phyloP scores from a whole-genome alignment of 352 stramenopile species.

The Phytophthora podocarpi region DNA sequence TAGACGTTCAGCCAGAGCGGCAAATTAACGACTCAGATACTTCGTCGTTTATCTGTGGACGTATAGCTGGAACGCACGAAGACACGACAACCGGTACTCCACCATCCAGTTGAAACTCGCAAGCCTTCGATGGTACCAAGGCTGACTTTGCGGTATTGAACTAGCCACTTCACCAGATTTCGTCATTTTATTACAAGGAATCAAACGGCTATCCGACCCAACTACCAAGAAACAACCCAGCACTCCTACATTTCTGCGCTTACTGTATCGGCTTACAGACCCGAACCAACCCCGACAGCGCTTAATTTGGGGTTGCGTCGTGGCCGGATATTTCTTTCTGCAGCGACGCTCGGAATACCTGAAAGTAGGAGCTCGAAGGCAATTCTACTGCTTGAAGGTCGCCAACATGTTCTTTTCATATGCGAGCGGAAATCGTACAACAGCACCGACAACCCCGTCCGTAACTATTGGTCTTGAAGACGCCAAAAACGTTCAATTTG shows the following conservation, averaged over 20 bases:
- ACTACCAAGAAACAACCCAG: conserved; percentile 19
- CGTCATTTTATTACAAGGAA: conserved; percentile 4
- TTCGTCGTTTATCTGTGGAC: conserved; percentile 14
- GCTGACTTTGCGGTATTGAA: neutral
- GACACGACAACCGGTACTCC: conserved; percentile 7
- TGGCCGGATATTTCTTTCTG: conserved; percentile 28
- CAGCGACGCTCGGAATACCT: conserved; percentile 18
- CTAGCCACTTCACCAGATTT: too few species aligned
- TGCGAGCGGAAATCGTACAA: neutral
- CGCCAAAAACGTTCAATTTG: conserved; percentile 26
- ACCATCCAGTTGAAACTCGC: conserved; percentile 23
- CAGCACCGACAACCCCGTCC: too few species aligned
- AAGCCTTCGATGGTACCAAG: conserved; percentile 22
- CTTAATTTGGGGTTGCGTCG: conserved; percentile 18
- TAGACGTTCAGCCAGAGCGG: neutral
- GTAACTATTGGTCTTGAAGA: conserved; percentile 16
- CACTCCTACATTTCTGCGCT: conserved; percentile 14
- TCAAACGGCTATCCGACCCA: conserved; percentile 10
- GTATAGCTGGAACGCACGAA: neutral
- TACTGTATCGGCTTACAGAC: neutral
- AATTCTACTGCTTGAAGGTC: conserved; percentile 12
- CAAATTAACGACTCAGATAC: neutral
- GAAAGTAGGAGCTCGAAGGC: neutral
- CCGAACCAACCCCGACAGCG: conserved; percentile 1
- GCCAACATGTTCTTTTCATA: conserved; percentile 13